A percentile compares a stretch with the other conserved stretches of the same genome.
Conservation (phyloP, 208 protist genomes). For the Crithidia fasciculata region DNA sequence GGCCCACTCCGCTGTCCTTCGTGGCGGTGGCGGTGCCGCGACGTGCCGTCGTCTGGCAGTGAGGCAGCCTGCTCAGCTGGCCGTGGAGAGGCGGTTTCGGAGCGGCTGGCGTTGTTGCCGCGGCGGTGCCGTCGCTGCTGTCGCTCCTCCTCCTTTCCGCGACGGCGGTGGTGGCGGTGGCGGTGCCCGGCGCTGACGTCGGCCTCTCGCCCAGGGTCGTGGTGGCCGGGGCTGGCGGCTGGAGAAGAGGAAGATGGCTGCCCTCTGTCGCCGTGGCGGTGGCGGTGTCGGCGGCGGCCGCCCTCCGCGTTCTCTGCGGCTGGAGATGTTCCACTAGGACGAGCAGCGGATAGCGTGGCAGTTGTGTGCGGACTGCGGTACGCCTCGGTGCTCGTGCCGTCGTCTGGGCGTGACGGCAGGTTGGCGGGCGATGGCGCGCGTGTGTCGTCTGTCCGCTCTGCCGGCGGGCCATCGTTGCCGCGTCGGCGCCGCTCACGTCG, state of each 20-base stretch:
- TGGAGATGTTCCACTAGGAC: no score
- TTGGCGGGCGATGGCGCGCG: constrained; percentile 17
- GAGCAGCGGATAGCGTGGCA: neutral
- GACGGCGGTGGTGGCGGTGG: constrained; percentile 9
- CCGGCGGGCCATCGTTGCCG: constrained; percentile 4
- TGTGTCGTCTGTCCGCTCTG: constrained; percentile 4
- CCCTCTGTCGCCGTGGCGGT: constrained; percentile 9
- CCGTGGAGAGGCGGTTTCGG: constrained; percentile 10
- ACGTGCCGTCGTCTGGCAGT: neutral
- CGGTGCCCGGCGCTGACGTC: neutral
- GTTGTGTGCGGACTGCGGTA: constrained; percentile 2
- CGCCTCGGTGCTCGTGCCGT: neutral
- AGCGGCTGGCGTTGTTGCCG: neutral
- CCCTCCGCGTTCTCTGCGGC: neutral
- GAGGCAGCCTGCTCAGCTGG: neutral
- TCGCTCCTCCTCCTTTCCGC: constrained; percentile 1
- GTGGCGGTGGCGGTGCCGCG: constrained; percentile 9
- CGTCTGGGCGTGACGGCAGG: constrained; percentile 3
- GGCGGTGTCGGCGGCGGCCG: constrained; percentile 16
- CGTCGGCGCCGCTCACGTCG: constrained; percentile 16
- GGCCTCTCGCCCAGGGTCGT: neutral
- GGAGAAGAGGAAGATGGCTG: neutral
- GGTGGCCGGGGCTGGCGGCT: neutral
- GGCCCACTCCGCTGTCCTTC: neutral
- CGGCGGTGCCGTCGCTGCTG: constrained; percentile 2